A percentile compares a stretch with the other conserved stretches of the same genome.
Conservation (phyloP, 176 grass and related monocot species). For the Alopecurus myosuroides region DNA sequence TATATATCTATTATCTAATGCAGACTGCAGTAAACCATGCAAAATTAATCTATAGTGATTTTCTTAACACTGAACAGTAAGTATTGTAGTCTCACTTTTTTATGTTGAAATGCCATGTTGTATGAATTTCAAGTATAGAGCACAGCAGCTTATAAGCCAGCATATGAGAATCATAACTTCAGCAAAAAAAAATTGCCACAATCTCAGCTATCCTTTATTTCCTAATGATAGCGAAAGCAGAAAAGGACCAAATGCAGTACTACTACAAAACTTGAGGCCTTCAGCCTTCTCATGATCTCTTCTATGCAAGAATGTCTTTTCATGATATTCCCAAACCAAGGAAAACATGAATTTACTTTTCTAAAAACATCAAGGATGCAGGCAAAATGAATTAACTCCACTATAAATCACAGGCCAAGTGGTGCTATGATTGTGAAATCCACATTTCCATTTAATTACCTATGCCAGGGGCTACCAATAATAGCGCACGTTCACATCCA, state of each 20-base stretch:
- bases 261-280: too few relatives aligned
- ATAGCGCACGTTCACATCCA: background rate
- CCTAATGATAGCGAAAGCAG: background rate
- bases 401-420: conserved; percentile 1
- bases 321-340: background rate
- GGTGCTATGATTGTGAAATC: background rate
- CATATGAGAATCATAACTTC: background rate
- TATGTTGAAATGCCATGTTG: background rate
- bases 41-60: background rate
- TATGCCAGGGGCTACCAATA: background rate
- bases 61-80: background rate
- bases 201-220: background rate
- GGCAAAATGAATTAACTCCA: background rate
- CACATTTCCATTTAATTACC: background rate
- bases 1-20: background rate
- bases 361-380: background rate
- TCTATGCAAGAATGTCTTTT: background rate
- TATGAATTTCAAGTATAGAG: background rate
- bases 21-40: background rate
- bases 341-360: background rate
- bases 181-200: background rate
- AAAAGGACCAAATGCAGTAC: background rate
- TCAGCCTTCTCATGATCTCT: background rate
- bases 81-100: background rate
- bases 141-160: background rate